Evolutionary conservation across 257 asterid species (phyloP), one percentile per base, ranked within the genome.

Genomic region (Salvia splendens): DNA sequence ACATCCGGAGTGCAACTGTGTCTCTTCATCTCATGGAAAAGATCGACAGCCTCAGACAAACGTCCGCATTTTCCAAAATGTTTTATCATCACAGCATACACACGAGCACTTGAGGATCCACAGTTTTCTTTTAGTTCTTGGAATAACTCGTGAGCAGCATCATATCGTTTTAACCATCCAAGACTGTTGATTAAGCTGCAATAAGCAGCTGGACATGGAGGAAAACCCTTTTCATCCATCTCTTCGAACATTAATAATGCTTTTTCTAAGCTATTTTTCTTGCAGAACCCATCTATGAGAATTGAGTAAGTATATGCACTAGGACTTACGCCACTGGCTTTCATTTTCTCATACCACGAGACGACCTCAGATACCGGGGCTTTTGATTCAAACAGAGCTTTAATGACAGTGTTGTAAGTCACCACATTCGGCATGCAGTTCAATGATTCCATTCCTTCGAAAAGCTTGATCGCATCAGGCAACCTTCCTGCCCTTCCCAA

Each of bases 161-260:
- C 97, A 56, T 86, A 90, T 8, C 92, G 88, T 66, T 86, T 92
- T 50, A 82, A 86, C 57, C 86, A 84, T 12, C 96, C 88, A 35
- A 92, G 95, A 63, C 79, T 73, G 76, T 86, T 92, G 77, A 92
- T 89, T 74, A 89, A 79, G 87, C 98, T 89, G 85, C 98, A 92
- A 64, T 92, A 92, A 60, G 98, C 98, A 65, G 97, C 85, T 7
- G 98, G 98, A 68, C 96, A 89, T 7, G 98, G 96, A 5, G 92
- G 97, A 68, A 87, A 84, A 5, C 98, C 96, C 75, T 84, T 89
- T 75, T 92, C 98, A 12, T 92, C 98, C 98, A 92, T 89, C 76
- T 92, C 97, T 80, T 89, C 97, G 6, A 92, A 89, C 85, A 92
- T 75, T 62, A 83, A 53, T 30, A 87, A 65, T 30, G 95, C 97